Base-by-base conservation (phyloP, 768 basidiomycete genomes). In the Tricholoma terreum region DNA sequence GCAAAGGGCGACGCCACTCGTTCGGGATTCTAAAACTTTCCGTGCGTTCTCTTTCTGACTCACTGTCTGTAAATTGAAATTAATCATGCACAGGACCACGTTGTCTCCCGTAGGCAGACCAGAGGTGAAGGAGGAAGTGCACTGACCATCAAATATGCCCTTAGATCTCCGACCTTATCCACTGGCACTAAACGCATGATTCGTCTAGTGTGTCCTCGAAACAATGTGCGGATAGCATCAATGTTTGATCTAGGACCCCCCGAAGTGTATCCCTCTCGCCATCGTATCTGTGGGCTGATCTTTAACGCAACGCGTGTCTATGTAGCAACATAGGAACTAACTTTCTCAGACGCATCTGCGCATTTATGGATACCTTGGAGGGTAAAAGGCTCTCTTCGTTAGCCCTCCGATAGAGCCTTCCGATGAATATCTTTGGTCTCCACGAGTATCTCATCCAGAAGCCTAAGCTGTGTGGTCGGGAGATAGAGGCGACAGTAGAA, bases 381-480 rank as follows among this genome's bases (percentile, higher is more conserved):
- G 51, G 35, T 12, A 60, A 22, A 11, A 60, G 31, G 17, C 46
- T 36, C 50, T 56, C 55, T 4, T 14, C 27, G 14, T 34, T 15
- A 1, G 52, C 55, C 17, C 31, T 50, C 12, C 33, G 17, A 21
- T 56, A 56, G 1, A 1, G 52, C 55, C 17, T 38, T 50, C 12
- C 33, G 17, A 21, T 56, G 53, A 0, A 57, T 49, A 1, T 9
- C 12, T 12, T 43, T 54, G 24, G 59, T 56, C 24, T 57, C 55
- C 2, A 24, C 10, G 3, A 54, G 38, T 3, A 60, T 6, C 35
- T 57, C 59, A 11, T 57, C 48, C 24, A 60, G 40, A 31, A 50
- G 24, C 10, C 33, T 49, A 10, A 60, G 51, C 24, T 48, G 50
- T 4, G 38, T 40, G 12, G 31, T 31, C 15, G 57, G 57, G 6